Evolutionary conservation across 2,329 filamentous ascomycete species (phyloP).

Genomic region (Aspergillus sp.): DNA sequence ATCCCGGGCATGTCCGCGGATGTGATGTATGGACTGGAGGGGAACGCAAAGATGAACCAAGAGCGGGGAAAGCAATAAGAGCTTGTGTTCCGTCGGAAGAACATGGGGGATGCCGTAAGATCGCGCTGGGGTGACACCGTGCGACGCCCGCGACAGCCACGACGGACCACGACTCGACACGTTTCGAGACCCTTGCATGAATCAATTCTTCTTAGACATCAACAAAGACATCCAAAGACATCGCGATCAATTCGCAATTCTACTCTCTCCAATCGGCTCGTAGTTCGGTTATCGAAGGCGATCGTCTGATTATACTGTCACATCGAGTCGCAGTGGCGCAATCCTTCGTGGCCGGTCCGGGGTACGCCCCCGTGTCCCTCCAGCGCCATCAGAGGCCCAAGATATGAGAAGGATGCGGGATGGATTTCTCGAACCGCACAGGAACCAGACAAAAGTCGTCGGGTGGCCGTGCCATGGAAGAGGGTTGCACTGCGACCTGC

Average conservation of each 20-base stretch:
- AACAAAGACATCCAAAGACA: too few species aligned
- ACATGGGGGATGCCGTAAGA: too few species aligned
- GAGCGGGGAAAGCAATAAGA: neutral
- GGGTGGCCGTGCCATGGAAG: slow-evolving; percentile 16
- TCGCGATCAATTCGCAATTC: too few species aligned
- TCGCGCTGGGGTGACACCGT: too few species aligned
- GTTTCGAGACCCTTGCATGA: too few species aligned
- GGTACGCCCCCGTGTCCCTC: neutral
- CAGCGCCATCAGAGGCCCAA: too few species aligned
- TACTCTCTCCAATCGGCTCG: neutral
- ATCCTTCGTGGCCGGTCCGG: neutral
- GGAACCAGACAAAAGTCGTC: neutral
- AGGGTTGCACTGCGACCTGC: slow-evolving; percentile 24
- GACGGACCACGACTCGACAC: too few species aligned
- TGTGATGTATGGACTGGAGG: slow-evolving; percentile 40
- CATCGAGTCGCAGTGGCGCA: neutral
- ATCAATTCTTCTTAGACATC: too few species aligned
- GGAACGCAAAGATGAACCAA: slow-evolving; percentile 29
- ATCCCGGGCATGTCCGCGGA: slow-evolving; percentile 41
- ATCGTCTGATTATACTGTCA: neutral
- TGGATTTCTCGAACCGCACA: neutral
- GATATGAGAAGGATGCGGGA: too few species aligned
- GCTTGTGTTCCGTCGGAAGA: too few species aligned
- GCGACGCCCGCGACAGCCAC: too few species aligned
- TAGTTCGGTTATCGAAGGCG: neutral